phyloP scores from a whole-genome alignment of 257 asterid species.

The Thymus quinquecostatus region DNA sequence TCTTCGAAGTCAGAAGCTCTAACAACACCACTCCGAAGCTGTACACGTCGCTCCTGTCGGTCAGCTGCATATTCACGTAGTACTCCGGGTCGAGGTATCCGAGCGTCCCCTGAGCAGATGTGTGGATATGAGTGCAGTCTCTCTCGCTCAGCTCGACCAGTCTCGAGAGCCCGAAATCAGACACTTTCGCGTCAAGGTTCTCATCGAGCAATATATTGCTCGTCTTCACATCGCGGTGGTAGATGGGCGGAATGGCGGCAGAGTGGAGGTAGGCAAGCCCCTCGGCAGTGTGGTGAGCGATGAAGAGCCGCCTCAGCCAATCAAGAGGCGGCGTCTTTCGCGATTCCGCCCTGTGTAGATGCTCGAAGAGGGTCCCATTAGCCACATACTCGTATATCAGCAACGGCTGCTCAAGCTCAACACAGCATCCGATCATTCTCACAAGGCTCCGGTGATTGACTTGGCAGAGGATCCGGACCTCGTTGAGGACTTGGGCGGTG shows the following conservation, averaged over 20 bases:
- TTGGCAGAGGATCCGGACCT: constrained; percentile 62
- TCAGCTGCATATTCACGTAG: constrained; percentile 51
- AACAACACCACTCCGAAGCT: constrained; percentile 68
- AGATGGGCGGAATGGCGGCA: constrained; percentile 58
- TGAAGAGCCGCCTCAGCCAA: constrained; percentile 51
- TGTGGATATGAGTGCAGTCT: constrained; percentile 53
- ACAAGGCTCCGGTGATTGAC: constrained; percentile 66
- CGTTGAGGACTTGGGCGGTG: constrained; percentile 55
- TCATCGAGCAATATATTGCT: constrained; percentile 56
- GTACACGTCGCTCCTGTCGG: constrained; percentile 63
- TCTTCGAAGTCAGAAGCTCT: constrained; percentile 57
- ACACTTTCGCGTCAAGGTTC: constrained; percentile 57
- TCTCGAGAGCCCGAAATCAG: constrained; percentile 65
- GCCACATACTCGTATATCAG: constrained; percentile 53
- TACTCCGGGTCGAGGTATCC: constrained; percentile 72
- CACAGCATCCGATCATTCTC: constrained; percentile 57
- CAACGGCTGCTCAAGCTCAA: constrained; percentile 60
- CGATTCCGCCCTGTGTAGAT: constrained; percentile 42
- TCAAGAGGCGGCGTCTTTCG: constrained; percentile 36
- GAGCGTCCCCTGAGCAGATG: constrained; percentile 64
- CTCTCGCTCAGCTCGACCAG: constrained; percentile 51
- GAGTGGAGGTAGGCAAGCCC: constrained; percentile 66
- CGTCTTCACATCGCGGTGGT: constrained; percentile 64
- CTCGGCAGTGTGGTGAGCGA: constrained; percentile 50
- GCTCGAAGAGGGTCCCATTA: constrained; percentile 60